Evolutionary conservation across 768 basidiomycete species (phyloP).

Genomic region (Termitomyces sp.): DNA sequence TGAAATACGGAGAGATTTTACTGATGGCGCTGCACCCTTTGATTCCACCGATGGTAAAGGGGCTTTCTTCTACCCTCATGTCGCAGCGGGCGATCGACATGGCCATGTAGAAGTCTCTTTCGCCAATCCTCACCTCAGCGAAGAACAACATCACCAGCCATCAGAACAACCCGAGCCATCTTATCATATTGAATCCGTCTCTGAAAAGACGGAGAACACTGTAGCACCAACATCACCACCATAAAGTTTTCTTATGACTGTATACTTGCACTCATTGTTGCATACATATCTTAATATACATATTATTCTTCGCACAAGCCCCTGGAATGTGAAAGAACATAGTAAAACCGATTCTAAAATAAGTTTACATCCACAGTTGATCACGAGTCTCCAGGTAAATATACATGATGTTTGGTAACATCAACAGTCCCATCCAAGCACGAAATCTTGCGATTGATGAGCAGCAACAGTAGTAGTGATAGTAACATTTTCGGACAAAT

Average conservation of each 20-base stretch:
- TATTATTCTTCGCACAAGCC: constrained; percentile 8
- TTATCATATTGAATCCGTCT: constrained; percentile 16
- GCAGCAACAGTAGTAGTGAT: not conserved
- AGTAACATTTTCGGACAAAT: constrained; percentile 2
- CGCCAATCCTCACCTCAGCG: constrained; percentile 1
- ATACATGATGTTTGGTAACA: not conserved
- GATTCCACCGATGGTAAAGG: constrained; percentile 22
- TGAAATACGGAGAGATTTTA: constrained; percentile 61
- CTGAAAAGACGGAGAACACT: constrained; percentile 25
- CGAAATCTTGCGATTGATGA: constrained; percentile 33
- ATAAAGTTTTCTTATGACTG: constrained; percentile 7
- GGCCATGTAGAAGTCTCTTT: constrained; percentile 30
- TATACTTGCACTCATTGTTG: constrained; percentile 4
- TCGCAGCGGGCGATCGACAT: constrained; percentile 33
- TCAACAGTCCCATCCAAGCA: constrained; percentile 78
- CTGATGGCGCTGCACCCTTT: constrained; percentile 42
- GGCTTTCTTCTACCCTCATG: constrained; percentile 17
- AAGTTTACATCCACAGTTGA: constrained; percentile 1
- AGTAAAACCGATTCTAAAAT: not conserved
- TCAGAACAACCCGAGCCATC: constrained; percentile 6
- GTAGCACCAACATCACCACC: constrained; percentile 10
- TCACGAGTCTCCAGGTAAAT: not conserved
- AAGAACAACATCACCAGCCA: constrained; percentile 1
- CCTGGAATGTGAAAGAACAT: not conserved
- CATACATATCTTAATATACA: not conserved